Percentiles rank a stretch among this genome's conserved stretches.
phyloP scores from a whole-genome alignment of 139 green algal species.

The Haematococcus lacustris region DNA sequence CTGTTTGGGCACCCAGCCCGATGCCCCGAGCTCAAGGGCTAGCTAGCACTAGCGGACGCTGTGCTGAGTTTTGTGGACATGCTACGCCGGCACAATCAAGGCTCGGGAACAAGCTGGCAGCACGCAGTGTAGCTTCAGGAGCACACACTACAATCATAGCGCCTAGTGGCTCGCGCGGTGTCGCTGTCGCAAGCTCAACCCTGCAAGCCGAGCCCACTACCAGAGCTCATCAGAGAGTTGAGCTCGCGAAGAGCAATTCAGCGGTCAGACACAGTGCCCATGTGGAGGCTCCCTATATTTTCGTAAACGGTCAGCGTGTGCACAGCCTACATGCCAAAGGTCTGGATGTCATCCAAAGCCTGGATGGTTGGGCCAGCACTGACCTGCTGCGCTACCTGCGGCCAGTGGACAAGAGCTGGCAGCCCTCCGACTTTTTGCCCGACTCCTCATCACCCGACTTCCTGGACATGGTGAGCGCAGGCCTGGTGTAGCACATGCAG shows the following conservation, averaged over 20 bases:
- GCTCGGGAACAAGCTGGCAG: no score
- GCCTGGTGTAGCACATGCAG: no score
- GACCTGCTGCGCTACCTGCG: slow-evolving; percentile 60
- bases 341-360: slow-evolving; percentile 54
- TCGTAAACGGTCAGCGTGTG: slow-evolving; percentile 10
- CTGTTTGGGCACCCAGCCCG: no score
- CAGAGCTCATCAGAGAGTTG: no score
- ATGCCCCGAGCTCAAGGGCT: no score
- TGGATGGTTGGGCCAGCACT: slow-evolving; percentile 48
- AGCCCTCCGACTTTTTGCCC: slow-evolving; percentile 91
- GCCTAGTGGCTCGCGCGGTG: background rate
- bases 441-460: slow-evolving; percentile 74
- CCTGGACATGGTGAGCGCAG: slow-evolving; percentile 68
- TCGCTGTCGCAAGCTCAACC: background rate
- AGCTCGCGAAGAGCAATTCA: no score
- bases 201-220: background rate
- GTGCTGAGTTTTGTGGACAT: no score
- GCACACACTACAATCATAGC: background rate
- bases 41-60: no score
- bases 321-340: slow-evolving; percentile 25
- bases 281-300: slow-evolving; percentile 3
- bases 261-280: no score
- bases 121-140: background rate
- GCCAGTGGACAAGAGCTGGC: slow-evolving; percentile 72
- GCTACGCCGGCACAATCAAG: no score